phyloP scores from a whole-genome alignment of 2,329 filamentous ascomycete species.

The Fusarium austroafricanum region DNA sequence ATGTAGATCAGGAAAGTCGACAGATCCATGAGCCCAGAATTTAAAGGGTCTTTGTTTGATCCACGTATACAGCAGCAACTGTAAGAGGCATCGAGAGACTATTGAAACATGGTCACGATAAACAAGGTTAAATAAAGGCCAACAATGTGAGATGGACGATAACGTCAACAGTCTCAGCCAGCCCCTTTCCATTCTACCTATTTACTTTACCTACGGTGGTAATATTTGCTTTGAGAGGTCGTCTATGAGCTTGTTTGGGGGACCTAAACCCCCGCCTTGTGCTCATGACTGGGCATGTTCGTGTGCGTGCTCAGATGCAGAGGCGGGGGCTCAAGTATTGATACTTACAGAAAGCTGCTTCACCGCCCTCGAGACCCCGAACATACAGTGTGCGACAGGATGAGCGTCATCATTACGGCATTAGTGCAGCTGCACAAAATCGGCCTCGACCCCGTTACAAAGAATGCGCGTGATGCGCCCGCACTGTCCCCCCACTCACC shows the following conservation, averaged over 20 bases:
- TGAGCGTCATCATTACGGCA: constrained; percentile 39
- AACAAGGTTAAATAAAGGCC: constrained; percentile 1
- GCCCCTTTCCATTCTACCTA: background rate
- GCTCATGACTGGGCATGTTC: constrained; percentile 44
- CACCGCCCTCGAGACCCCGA: constrained; percentile 19
- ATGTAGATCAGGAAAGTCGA: constrained; percentile 20
- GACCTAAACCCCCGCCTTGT: constrained; percentile 37
- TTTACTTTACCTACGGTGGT: background rate
- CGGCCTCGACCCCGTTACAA: background rate
- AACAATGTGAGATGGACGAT: background rate
- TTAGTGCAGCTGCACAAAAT: background rate
- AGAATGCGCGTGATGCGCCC: constrained; percentile 19
- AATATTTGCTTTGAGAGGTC: background rate
- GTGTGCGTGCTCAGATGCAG: constrained; percentile 30
- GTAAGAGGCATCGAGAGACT: background rate
- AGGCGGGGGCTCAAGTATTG: constrained; percentile 34
- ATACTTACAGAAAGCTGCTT: constrained; percentile 25
- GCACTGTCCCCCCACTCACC: constrained; percentile 38
- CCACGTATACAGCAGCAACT: background rate
- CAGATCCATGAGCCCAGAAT: constrained; percentile 29
- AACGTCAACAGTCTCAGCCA: constrained; percentile 7
- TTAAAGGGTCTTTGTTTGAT: constrained; percentile 18
- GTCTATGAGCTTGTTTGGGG: constrained; percentile 32
- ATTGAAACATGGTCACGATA: constrained; percentile 1
- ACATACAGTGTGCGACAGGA: constrained; percentile 36